Evolutionary conservation across 306 rosid genomes (phyloP).

Genomic region (Cucumis sativus): DNA sequence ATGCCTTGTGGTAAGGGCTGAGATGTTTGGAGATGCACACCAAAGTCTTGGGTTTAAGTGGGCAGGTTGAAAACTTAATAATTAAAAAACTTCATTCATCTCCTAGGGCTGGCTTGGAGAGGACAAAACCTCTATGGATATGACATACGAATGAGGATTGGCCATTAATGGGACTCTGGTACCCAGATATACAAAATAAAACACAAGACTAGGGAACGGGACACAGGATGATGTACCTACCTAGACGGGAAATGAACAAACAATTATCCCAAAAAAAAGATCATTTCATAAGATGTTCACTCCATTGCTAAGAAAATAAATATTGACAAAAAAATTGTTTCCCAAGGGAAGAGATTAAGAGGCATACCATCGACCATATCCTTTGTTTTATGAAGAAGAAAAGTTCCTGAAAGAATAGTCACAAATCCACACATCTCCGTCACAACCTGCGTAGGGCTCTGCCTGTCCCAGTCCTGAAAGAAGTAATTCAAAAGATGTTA

Average conservation of each 20-base stretch:
- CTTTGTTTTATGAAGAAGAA: conserved; percentile 98
- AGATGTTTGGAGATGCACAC: background rate
- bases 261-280: background rate
- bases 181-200: background rate
- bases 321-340: background rate
- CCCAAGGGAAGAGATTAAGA: background rate
- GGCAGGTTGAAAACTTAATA: background rate
- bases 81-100: background rate
- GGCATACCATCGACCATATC: conserved; percentile 86
- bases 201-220: background rate
- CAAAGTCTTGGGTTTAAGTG: background rate
- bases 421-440: conserved; percentile 98
- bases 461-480: conserved; percentile 98
- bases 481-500: conserved; percentile 17
- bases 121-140: background rate
- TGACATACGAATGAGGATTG: background rate
- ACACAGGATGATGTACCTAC: background rate
- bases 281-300: background rate
- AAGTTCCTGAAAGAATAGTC: conserved; percentile 97
- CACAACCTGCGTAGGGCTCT: conserved; percentile 96
- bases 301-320: background rate
- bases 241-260: background rate
- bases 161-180: background rate
- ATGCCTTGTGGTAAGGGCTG: background rate
- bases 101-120: background rate